Conservation (phyloP, 2,329 filamentous ascomycete species). For the Xylaria sp. region DNA sequence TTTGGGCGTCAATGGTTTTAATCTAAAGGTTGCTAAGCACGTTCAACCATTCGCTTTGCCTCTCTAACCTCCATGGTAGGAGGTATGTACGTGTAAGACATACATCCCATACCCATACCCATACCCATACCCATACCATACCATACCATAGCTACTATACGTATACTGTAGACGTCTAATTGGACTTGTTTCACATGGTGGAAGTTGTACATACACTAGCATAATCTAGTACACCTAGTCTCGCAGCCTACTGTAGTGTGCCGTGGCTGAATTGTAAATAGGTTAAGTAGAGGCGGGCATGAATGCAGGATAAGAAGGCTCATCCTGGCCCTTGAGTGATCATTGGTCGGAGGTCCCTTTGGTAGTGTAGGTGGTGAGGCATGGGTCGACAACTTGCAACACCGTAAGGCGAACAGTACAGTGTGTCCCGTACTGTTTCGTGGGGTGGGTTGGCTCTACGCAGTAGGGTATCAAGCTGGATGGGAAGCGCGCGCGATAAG, state of each 20-base stretch:
- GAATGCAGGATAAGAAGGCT: background rate
- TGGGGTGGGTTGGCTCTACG: constrained; percentile 3
- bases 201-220: no score
- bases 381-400: background rate
- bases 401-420: constrained; percentile 7
- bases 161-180: background rate
- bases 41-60: background rate
- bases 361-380: background rate
- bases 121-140: no score
- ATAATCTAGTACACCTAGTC: no score
- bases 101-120: background rate
- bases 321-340: background rate
- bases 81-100: background rate
- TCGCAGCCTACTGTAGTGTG: background rate
- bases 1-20: constrained; percentile 18
- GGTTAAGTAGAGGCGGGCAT: background rate
- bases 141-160: no score
- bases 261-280: background rate
- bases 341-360: background rate
- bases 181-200: no score
- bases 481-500: background rate
- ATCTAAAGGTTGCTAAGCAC: background rate
- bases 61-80: background rate
- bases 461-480: background rate
- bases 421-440: constrained; percentile 9